Base-by-base conservation (phyloP, 2,329 filamentous ascomycete species). In the Triangularia verruculosa region DNA sequence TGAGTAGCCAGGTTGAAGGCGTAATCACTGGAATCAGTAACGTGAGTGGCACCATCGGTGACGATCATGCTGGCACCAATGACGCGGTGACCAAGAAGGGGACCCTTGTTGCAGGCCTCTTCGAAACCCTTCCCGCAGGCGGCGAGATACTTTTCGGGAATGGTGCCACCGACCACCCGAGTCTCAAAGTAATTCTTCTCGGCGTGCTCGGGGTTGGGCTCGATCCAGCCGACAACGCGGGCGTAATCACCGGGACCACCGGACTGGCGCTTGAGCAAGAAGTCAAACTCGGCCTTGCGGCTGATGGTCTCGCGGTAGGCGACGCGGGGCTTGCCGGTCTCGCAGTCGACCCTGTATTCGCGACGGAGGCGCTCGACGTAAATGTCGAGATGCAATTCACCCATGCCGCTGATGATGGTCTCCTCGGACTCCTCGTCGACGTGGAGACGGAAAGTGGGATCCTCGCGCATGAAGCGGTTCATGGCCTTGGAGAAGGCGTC, bases 351-450 rank as follows among this genome's bases (percentile, higher is more conserved):
- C 75, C 91, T 92, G 84, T 99, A 99, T 79, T 99, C 95, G 74
- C 95, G 90, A 71, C 91, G 90, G 81, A 99, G 93, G 70, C 95
- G 93, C 81, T 99, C 95, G 58, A 99, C 88, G 77, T 99, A 99
- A 73, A 99, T 96, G 73, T 97, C 93, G 27, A 99, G 83, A 78
- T 99, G 95, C 70, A 99, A 79, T 78, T 99, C 95, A 70, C 95
- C 95, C 95, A 99, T 99, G 65, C 95, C 95, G 51, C 91, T 96
- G 74, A 99, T 98, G 74, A 99, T 96, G 56, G 94, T 98, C 81
- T 99, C 92, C 74, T 96, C 90, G 68, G 90, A 94, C 80, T 99
- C 95, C 15, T 86, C 79, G 74, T 99, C 95, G 72, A 97, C 93
- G 72, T 92, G 90, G 39, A 99, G 91, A 61, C 95, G 88, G 86